phyloP scores from a whole-genome alignment of 148 eudicot genomes.

The Fagopyrum homotropicum region DNA sequence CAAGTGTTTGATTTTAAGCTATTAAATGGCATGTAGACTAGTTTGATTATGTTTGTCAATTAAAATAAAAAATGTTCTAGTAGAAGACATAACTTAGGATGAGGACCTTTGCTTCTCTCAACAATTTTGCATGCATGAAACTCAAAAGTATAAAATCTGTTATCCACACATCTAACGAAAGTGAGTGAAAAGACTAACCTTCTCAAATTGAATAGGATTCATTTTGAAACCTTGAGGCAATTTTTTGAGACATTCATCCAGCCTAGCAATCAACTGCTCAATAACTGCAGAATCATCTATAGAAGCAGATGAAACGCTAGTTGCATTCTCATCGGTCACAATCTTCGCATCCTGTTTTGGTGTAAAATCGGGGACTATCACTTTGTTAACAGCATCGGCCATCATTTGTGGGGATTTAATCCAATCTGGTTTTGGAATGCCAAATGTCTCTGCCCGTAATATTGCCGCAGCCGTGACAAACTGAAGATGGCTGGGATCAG shows the following conservation, averaged over 20 bases:
- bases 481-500: conserved; percentile 43
- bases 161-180: conserved; percentile 1
- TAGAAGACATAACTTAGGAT: background rate
- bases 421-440: conserved; percentile 67
- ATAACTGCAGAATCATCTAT: conserved; percentile 63
- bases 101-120: background rate
- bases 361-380: conserved; percentile 61
- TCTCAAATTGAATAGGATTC: conserved; percentile 71
- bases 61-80: background rate
- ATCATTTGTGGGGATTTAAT: conserved; percentile 33
- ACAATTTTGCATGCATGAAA: background rate
- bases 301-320: conserved; percentile 45
- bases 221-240: conserved; percentile 47
- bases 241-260: conserved; percentile 30
- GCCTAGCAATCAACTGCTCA: conserved; percentile 33
- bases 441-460: conserved; percentile 60
- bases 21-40: background rate
- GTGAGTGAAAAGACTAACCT: conserved; percentile 28
- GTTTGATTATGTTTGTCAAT: background rate
- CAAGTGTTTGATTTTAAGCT: background rate
- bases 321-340: conserved; percentile 71
- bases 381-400: conserved; percentile 44
- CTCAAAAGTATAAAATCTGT: background rate
- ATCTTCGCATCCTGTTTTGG: conserved; percentile 63
- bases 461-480: conserved; percentile 46